Percentiles rank a stretch among this genome's conserved stretches.
phyloP scores from a whole-genome alignment of 495 filamentous ascomycete species.

The Hypoxylon lienhwacheense region DNA sequence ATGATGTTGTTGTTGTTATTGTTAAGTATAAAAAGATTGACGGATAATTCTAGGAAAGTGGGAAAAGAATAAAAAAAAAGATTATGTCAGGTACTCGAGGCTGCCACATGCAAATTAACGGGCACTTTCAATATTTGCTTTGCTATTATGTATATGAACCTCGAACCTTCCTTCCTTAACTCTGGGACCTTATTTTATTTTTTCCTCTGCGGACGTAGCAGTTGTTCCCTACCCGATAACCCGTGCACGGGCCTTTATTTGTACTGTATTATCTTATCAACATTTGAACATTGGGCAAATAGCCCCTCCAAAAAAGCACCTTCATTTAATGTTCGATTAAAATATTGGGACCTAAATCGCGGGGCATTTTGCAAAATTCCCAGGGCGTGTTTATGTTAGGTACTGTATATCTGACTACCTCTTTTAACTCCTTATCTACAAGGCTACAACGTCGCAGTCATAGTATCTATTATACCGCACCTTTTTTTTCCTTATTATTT shows the following conservation, averaged over 20 bases:
- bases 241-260: slow-evolving; percentile 26
- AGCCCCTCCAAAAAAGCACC: slow-evolving; percentile 8
- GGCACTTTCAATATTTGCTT: background rate
- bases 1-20: too few species aligned
- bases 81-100: too few species aligned
- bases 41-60: background rate
- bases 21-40: background rate
- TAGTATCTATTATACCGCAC: too few species aligned
- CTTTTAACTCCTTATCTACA: too few species aligned
- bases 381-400: slow-evolving; percentile 10
- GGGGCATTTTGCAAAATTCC: slow-evolving; percentile 26
- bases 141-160: too few species aligned
- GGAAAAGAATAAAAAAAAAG: background rate
- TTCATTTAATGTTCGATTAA: too few species aligned
- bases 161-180: too few species aligned
- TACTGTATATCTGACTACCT: too few species aligned
- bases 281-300: too few species aligned
- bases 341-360: slow-evolving; percentile 23
- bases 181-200: slow-evolving; percentile 40
- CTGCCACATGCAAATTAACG: slow-evolving; percentile 32
- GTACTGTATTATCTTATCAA: slow-evolving; percentile 12
- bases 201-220: slow-evolving; percentile 36
- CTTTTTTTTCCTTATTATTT: too few species aligned
- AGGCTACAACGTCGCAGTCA: too few species aligned
- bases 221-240: slow-evolving; percentile 29